These are phyloP conservation scores for Jaapia argillacea DNA, from an alignment of 768 basidiomycete species.

Conservation along the genomic window DNA sequence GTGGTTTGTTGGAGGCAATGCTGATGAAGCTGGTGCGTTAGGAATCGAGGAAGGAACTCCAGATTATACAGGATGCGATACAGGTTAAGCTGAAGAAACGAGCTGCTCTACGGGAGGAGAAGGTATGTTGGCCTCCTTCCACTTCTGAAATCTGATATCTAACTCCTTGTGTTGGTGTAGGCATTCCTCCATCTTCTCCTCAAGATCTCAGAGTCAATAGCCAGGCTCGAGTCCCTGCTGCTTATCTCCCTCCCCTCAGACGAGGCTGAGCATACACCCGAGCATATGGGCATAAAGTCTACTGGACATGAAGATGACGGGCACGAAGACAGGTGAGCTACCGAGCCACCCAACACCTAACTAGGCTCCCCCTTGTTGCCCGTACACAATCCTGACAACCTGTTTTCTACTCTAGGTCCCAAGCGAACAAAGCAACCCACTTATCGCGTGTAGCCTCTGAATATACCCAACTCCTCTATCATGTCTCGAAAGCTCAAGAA, in stretches of 20 bases:
- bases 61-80: conserved; percentile 60
- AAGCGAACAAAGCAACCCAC: conserved; percentile 66
- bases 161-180: conserved; percentile 26
- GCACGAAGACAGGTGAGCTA: conserved; percentile 28
- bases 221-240: conserved; percentile 80
- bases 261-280: conserved; percentile 25
- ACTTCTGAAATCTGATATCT: conserved; percentile 2
- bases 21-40: no score
- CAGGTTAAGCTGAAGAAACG: conserved; percentile 71
- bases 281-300: conserved; percentile 23
- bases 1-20: no score
- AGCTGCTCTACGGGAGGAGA: conserved; percentile 74
- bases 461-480: conserved; percentile 88
- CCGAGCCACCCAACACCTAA: background rate
- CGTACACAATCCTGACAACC: no score
- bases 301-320: conserved; percentile 24
- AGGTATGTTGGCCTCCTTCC: conserved; percentile 33
- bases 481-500: conserved; percentile 67
- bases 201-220: conserved; percentile 87
- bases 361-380: conserved; percentile 5
- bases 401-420: no score
- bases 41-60: conserved; percentile 57
- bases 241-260: conserved; percentile 49
- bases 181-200: conserved; percentile 79
- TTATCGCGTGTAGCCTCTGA: conserved; percentile 80